Evolutionary conservation across 257 asterid species (phyloP).

Genomic region (Cinchona pubescens): DNA sequence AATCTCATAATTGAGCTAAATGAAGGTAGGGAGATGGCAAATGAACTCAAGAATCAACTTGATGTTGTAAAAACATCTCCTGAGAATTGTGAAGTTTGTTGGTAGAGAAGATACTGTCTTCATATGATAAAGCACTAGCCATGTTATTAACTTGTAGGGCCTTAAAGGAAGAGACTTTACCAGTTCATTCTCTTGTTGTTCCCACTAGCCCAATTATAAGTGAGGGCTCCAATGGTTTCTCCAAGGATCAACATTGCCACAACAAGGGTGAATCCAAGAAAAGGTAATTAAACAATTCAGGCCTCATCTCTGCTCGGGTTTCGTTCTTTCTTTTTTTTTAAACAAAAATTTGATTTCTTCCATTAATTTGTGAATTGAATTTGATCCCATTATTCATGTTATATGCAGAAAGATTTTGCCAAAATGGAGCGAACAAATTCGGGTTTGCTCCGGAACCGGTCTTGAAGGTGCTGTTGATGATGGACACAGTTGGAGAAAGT

Average conservation of each 20-base stretch:
- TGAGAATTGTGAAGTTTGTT: slow-evolving; percentile 38
- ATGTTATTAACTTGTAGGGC: slow-evolving; percentile 40
- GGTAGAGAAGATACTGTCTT: slow-evolving; percentile 48
- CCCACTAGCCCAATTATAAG: slow-evolving; percentile 38
- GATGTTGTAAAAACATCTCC: slow-evolving; percentile 25
- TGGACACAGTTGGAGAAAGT: slow-evolving; percentile 85
- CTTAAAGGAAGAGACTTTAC: slow-evolving; percentile 25
- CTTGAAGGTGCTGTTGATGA: slow-evolving; percentile 53
- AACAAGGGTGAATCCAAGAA: slow-evolving; percentile 44
- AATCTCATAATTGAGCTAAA: slow-evolving; percentile 42
- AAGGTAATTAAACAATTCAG: slow-evolving; percentile 16
- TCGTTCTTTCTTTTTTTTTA: not conserved
- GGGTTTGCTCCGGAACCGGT: slow-evolving; percentile 40
- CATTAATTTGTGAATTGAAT: not conserved
- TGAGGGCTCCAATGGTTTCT: slow-evolving; percentile 35
- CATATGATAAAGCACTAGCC: slow-evolving; percentile 62
- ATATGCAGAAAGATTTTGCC: slow-evolving; percentile 60
- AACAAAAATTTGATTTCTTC: too few species aligned
- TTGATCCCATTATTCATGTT: not conserved
- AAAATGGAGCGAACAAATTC: slow-evolving; percentile 51
- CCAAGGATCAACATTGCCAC: slow-evolving; percentile 23
- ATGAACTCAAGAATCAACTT: slow-evolving; percentile 49
- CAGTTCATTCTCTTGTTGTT: not conserved
- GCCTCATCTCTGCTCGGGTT: not conserved
- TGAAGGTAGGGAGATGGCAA: slow-evolving; percentile 69